A percentile compares a stretch with the other conserved stretches of the same genome.
Conservation (phyloP, 441 rosid species). For the Populus hybrid region DNA sequence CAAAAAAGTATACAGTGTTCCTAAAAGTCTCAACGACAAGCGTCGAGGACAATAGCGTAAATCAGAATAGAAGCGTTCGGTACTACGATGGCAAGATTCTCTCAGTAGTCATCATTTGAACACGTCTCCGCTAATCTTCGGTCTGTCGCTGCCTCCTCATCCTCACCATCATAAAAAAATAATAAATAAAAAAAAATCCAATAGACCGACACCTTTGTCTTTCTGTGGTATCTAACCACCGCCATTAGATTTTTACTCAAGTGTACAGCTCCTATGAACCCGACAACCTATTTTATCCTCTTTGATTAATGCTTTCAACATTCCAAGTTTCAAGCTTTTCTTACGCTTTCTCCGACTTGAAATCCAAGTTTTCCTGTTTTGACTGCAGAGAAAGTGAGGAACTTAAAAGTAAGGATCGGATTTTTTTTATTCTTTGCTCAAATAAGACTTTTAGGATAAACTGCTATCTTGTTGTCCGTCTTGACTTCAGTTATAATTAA, state of each 20-base stretch:
- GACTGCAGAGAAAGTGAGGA: neutral
- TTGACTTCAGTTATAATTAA: too few relatives aligned
- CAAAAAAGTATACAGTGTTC: neutral
- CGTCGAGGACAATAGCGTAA: neutral
- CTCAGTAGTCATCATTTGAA: neutral
- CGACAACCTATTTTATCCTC: neutral
- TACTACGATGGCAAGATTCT: neutral
- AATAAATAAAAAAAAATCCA: neutral
- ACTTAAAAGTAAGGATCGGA: neutral
- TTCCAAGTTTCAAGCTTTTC: neutral
- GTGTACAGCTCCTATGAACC: neutral
- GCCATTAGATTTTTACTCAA: neutral
- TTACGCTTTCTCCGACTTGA: neutral
- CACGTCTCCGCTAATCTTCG: neutral
- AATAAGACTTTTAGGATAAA: neutral
- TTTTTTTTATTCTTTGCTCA: neutral
- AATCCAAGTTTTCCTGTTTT: neutral
- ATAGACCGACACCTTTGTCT: neutral
- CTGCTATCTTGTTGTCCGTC: neutral
- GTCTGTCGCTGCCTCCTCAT: neutral
- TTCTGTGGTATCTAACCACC: neutral
- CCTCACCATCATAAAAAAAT: neutral
- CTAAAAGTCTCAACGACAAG: neutral
- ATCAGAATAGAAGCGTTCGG: neutral
- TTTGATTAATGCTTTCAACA: neutral